phyloP scores from a whole-genome alignment of 441 rosid species.

The Cnidoscolus chayamansa region DNA sequence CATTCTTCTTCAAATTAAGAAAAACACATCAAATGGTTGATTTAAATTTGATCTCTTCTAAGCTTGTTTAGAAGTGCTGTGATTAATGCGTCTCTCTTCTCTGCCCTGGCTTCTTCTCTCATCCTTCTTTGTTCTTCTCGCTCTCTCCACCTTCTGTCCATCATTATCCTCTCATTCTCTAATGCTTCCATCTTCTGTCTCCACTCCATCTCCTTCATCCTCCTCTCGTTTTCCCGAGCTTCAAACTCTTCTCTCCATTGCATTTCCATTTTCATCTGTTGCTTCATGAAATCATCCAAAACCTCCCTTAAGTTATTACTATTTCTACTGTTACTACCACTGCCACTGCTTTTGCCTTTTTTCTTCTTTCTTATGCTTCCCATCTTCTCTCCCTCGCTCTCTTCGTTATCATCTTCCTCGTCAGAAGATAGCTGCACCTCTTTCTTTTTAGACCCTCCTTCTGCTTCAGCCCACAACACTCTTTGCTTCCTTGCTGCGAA shows the following conservation, averaged over 20 bases:
- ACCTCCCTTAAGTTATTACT: conserved; percentile 44
- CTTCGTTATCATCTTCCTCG: conserved; percentile 67
- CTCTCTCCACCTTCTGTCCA: conserved; percentile 84
- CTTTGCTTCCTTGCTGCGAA: conserved; percentile 63
- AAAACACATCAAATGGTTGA: not conserved
- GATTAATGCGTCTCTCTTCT: conserved; percentile 80
- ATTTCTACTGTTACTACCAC: conserved; percentile 19
- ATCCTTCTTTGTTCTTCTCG: conserved; percentile 79
- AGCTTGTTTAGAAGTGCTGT: conserved; percentile 73
- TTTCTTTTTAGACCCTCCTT: conserved; percentile 59
- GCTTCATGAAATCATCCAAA: conserved; percentile 74
- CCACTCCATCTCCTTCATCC: conserved; percentile 80
- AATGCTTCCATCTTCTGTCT: conserved; percentile 68
- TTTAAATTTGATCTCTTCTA: conserved; percentile 49
- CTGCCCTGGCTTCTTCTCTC: conserved; percentile 93
- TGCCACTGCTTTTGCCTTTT: conserved; percentile 34
- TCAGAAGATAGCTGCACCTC: conserved; percentile 57
- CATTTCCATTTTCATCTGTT: conserved; percentile 66
- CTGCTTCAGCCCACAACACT: conserved; percentile 75
- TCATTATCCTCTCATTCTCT: conserved; percentile 77
- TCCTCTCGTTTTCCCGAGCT: conserved; percentile 69
- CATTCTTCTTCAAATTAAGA: conserved; percentile 19
- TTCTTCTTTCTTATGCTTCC: conserved; percentile 43
- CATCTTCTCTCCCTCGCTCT: conserved; percentile 52
- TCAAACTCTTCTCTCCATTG: conserved; percentile 86